phyloP scores from a whole-genome alignment of 1,284 basidiomycete species.

The Austroboletus novae-zelandiae region DNA sequence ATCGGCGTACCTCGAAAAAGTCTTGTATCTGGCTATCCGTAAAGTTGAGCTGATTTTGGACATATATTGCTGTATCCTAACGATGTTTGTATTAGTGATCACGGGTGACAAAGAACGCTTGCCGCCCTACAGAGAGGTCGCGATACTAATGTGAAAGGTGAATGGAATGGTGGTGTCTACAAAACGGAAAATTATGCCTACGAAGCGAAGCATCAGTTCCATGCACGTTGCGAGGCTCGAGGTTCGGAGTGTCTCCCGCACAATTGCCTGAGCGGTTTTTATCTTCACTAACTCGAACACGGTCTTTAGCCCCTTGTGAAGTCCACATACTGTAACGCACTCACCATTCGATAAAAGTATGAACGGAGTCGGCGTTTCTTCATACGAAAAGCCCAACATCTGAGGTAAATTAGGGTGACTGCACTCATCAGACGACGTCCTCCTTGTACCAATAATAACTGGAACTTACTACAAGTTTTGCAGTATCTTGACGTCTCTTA shows the following conservation, averaged over 20 bases:
- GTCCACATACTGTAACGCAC: not conserved
- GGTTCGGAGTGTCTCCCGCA: conserved; percentile 29
- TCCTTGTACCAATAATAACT: not conserved
- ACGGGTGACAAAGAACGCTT: not conserved
- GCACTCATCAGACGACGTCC: not conserved
- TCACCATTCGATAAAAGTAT: conserved; percentile 49
- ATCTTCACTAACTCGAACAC: conserved; percentile 37
- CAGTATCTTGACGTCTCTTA: conserved; percentile 49
- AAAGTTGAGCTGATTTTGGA: conserved; percentile 45
- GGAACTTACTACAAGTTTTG: conserved; percentile 45
- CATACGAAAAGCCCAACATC: conserved; percentile 51
- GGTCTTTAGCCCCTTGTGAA: conserved; percentile 1
- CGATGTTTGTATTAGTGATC: not conserved
- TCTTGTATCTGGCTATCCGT: conserved; percentile 46
- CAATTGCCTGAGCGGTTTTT: conserved; percentile 32
- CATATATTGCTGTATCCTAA: conserved; percentile 47
- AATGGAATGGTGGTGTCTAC: conserved; percentile 2
- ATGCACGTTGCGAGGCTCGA: conserved; percentile 37
- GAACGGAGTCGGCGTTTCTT: conserved; percentile 46
- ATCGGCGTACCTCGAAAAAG: conserved; percentile 43
- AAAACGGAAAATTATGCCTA: conserved; percentile 14
- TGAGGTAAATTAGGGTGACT: conserved; percentile 57
- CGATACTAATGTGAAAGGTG: conserved; percentile 36
- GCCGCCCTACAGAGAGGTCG: conserved; percentile 38
- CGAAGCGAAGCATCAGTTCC: conserved; percentile 38